Percentiles rank a stretch among this genome's conserved stretches.
phyloP scores from a whole-genome alignment of 768 basidiomycete genomes.

The Tylopilus vinaceipallidus region DNA sequence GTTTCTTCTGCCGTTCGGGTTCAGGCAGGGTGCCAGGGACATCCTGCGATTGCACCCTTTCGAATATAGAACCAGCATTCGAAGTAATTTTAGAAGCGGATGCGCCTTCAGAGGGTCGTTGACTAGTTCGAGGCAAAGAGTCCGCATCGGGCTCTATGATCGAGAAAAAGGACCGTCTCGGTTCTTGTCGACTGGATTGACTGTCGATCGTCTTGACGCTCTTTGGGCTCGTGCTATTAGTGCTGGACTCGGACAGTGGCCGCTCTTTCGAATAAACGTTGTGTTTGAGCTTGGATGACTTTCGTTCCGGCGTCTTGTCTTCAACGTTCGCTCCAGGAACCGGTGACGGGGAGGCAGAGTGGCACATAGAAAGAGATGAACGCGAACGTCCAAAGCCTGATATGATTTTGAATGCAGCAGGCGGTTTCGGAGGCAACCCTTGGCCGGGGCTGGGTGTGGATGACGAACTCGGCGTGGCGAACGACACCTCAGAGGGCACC shows the following conservation, averaged over 20 bases:
- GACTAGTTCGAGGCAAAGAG: conserved; percentile 14
- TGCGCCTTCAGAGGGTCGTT: conserved; percentile 20
- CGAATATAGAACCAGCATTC: conserved; percentile 5
- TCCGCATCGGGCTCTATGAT: conserved; percentile 30
- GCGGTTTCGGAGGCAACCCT: conserved; percentile 37
- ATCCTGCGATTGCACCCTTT: conserved; percentile 11
- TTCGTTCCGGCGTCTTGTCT: conserved; percentile 27
- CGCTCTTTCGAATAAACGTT: conserved; percentile 42
- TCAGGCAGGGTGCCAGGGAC: conserved; percentile 9
- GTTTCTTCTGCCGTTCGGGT: conserved; percentile 27
- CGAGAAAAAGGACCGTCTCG: conserved; percentile 36
- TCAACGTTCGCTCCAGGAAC: conserved; percentile 22
- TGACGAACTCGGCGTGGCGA: conserved; percentile 40
- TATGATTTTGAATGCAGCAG: conserved; percentile 64
- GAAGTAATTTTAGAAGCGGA: conserved; percentile 14
- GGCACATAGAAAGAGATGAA: conserved; percentile 50
- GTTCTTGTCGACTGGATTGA: conserved; percentile 38
- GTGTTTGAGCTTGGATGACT: conserved; percentile 36
- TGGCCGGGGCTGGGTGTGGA: conserved; percentile 26
- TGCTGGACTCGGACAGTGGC: conserved; percentile 59
- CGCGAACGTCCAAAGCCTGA: conserved; percentile 63
- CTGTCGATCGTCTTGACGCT: conserved; percentile 58
- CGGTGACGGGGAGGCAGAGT: conserved; percentile 31
- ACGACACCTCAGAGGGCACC: conserved; percentile 58
- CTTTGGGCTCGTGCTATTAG: conserved; percentile 52